Conservation (phyloP, 192 early-diverging fungal species). For the Backusella tarrabulga region DNA sequence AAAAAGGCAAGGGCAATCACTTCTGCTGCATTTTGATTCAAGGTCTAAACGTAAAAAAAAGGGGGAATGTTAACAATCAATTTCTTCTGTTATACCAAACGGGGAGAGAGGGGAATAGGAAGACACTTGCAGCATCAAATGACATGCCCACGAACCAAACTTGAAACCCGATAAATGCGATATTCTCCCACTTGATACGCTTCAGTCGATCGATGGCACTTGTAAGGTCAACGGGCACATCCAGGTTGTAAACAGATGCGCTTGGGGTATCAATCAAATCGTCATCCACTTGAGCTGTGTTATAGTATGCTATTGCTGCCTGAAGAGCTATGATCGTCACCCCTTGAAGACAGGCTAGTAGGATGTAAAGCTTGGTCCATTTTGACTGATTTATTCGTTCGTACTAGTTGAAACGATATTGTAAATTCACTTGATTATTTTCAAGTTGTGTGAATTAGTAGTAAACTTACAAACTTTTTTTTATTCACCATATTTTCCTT, state of each 20-base stretch:
- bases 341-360: conserved; percentile 28
- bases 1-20: conserved; percentile 28
- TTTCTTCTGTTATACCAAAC: not conserved
- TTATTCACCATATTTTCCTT: not conserved
- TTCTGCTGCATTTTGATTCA: conserved; percentile 41
- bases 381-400: conserved; percentile 25
- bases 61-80: not conserved
- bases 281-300: conserved; percentile 18
- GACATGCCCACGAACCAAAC: conserved; percentile 35
- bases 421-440: not conserved
- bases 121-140: conserved; percentile 37
- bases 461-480: conserved; percentile 7
- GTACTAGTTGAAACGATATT: conserved; percentile 12
- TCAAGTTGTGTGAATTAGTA: not conserved
- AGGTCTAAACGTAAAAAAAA: conserved; percentile 15
- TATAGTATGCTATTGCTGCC: conserved; percentile 30
- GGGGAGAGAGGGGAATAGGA: not conserved
- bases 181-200: conserved; percentile 40
- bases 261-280: not conserved
- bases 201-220: conserved; percentile 22
- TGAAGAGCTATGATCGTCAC: conserved; percentile 31
- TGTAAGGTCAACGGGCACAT: not conserved
- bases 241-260: not conserved
- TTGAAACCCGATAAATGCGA: conserved; percentile 41
- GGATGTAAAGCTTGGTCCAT: conserved; percentile 30